A percentile compares a stretch with the other conserved stretches of the same genome.
These are phyloP conservation scores for Byssochlamys sp. DNA, from an alignment of 2,329 filamentous ascomycete genomes.

Conservation along the genomic window DNA sequence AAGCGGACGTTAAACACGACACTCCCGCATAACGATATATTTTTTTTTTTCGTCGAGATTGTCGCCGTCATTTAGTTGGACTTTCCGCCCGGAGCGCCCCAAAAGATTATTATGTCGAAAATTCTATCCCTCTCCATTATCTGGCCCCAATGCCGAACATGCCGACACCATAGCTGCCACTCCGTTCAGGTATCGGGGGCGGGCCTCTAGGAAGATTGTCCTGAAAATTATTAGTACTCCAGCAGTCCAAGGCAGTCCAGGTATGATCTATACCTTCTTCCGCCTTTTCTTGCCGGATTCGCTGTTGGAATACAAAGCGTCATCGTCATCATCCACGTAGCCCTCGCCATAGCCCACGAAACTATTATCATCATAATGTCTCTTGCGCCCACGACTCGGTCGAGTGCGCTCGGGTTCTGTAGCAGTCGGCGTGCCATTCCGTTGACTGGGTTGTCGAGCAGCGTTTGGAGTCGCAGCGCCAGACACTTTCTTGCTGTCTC, in stretches of 20 bases:
- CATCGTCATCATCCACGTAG: constrained; percentile 40
- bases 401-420: constrained; percentile 28
- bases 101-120: constrained; percentile 9
- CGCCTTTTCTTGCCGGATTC: constrained; percentile 39
- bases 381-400: constrained; percentile 39
- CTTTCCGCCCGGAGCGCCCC: not conserved
- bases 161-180: constrained; percentile 34
- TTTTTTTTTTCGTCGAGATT: not conserved
- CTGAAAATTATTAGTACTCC: constrained; percentile 13
- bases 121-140: constrained; percentile 17
- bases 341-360: constrained; percentile 45
- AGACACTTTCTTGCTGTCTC: constrained; percentile 22
- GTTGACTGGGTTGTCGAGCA: constrained; percentile 17
- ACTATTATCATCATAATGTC: constrained; percentile 43
- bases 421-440: constrained; percentile 17
- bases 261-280: constrained; percentile 34
- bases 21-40: not conserved
- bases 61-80: not conserved
- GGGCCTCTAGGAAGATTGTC: constrained; percentile 34
- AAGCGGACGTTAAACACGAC: not conserved
- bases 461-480: constrained; percentile 13
- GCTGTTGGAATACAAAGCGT: constrained; percentile 34
- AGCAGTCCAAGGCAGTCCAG: constrained; percentile 2
- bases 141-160: constrained; percentile 38
- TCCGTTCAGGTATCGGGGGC: constrained; percentile 27